Base-by-base conservation (phyloP, 306 rosid genomes). In the Prinsepia uniflora region DNA sequence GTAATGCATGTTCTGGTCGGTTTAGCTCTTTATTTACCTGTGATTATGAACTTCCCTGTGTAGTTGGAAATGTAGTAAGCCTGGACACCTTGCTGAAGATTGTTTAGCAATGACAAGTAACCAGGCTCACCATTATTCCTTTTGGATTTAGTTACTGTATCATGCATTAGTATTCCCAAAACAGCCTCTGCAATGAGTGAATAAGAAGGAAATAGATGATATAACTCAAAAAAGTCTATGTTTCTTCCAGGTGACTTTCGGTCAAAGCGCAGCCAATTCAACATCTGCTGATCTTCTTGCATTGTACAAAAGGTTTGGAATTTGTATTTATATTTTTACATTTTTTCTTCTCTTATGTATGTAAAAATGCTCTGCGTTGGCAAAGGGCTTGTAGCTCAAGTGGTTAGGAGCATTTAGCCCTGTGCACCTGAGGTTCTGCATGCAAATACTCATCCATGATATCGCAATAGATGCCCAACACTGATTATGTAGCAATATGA, bases 71-170 rank as follows among this genome's bases (percentile, higher is more conserved):
- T 92, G 98, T 74, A 85, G 77, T 61, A 81, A 81, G 80, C 98
- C 96, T 57, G 96, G 96, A 63, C 98, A 92, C 82, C 86, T 92
- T 63, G 92, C 98, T 60, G 91, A 84, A 81, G 96, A 92, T 80
- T 92, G 98, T 92, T 61, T 79, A 70, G 90, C 79, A 67, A 75
- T 60, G 68, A 82, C 75, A 64, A 61, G 76, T 77, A 82, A 61
- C 78, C 78, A 83, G 87, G 87, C 87, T 81, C 52, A 36, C 47
- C 63, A 72, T 65, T 65, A 76, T 60, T 62, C 34, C 50, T 75
- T 71, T 43, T 48, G 6, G 13, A 6, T 79, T 45, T 47, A 59
- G 47, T 50, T 78, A 17, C 24, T 7, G 19, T 55, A 59, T 44
- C 53, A 52, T 22, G 41, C 24, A 66, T 60, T 76, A 73, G 20